phyloP scores from a whole-genome alignment of 2,329 filamentous ascomycete genomes.

The Atkinsonella texensis region DNA sequence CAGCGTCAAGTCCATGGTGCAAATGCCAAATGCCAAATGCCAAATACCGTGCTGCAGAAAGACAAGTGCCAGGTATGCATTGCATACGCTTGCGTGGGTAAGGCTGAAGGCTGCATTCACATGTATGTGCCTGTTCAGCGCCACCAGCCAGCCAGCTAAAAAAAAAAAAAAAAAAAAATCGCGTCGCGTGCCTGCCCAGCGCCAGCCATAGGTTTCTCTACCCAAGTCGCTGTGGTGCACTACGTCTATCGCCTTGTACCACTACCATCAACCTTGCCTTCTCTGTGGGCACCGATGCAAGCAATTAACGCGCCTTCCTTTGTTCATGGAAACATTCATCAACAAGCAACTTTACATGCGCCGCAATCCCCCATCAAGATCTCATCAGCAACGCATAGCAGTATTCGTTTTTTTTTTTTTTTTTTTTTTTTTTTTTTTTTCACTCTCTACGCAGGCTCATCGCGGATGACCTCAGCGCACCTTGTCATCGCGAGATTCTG shows the following conservation, averaged over 20 bases:
- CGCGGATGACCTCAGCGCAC: neutral
- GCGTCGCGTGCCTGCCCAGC: neutral
- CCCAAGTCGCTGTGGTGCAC: neutral
- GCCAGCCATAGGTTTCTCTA: neutral
- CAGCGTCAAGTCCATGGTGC: no score
- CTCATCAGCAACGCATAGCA: neutral
- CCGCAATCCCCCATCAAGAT: neutral
- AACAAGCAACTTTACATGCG: neutral
- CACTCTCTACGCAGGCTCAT: neutral
- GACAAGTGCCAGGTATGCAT: no score
- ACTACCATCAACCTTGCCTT: neutral
- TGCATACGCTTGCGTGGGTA: no score
- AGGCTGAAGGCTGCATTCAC: no score
- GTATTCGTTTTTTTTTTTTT: neutral
- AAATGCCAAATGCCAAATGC: no score
- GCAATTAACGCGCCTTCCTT: conserved; percentile 8
- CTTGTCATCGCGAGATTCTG: neutral
- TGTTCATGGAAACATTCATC: neutral
- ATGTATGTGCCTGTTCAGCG: no score
- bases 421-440: neutral
- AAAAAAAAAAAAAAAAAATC: conserved; percentile 1
- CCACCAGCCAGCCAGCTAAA: no score
- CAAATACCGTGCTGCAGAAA: no score
- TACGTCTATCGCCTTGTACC: neutral
- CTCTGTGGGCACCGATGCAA: conserved; percentile 2